Conservation (phyloP, 83 land plant species). For the Thuja plicata region DNA sequence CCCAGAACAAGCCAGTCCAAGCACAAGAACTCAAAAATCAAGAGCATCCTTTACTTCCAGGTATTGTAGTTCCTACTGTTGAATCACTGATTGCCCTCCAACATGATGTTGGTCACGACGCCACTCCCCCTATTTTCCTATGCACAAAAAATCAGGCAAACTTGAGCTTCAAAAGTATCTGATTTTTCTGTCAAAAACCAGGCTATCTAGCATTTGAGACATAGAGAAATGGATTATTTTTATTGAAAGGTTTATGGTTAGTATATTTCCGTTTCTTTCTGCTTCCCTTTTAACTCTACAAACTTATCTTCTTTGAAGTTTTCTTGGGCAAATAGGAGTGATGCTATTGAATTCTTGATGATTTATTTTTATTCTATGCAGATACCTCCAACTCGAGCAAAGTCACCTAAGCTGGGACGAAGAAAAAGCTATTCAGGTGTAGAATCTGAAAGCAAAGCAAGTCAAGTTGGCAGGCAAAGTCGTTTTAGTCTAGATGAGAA, state of each 20-base stretch:
- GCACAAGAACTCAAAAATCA: too few relatives aligned
- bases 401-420: slow-evolving; percentile 75
- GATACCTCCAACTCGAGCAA: slow-evolving; percentile 69
- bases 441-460: slow-evolving; percentile 2
- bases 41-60: too few relatives aligned
- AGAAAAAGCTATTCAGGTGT: slow-evolving; percentile 32
- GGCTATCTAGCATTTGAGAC: too few relatives aligned
- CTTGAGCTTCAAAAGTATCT: too few relatives aligned
- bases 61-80: too few relatives aligned
- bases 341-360: background rate
- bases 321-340: background rate
- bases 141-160: too few relatives aligned
- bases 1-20: too few relatives aligned
- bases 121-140: too few relatives aligned
- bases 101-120: too few relatives aligned
- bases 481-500: slow-evolving; percentile 41
- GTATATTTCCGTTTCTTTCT: background rate
- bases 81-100: too few relatives aligned
- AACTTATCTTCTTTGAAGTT: background rate
- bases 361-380: slow-evolving; percentile 17
- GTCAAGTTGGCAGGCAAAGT: background rate
- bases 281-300: background rate
- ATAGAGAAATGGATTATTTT: background rate
- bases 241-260: background rate
- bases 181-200: too few relatives aligned